Percentiles rank a stretch among this genome's conserved stretches.
Conservation (phyloP, 345 rosid species). For the Noccaea caerulescens region DNA sequence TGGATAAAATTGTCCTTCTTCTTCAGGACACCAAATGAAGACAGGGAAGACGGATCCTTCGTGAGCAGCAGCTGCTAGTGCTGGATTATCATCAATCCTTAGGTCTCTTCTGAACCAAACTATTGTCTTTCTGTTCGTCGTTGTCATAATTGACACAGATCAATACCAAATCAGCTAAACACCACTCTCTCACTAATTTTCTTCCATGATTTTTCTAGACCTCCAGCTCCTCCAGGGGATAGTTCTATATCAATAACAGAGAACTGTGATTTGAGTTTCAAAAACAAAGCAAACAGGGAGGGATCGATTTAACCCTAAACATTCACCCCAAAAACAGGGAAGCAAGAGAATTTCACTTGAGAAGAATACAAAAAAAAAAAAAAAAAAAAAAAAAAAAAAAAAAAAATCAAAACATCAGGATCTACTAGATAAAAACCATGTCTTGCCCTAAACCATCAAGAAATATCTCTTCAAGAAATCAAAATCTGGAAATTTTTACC, state of each 20-base stretch:
- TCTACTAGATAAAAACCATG: constrained; percentile 2
- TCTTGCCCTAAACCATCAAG: constrained; percentile 16
- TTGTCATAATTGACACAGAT: constrained; percentile 43
- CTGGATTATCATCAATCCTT: constrained; percentile 97
- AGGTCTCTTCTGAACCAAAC: constrained; percentile 98
- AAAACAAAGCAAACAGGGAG: neutral
- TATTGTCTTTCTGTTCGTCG: constrained; percentile 57
- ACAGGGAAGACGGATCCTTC: constrained; percentile 80
- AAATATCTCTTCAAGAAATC: neutral
- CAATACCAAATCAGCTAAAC: constrained; percentile 14
- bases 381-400: too few species aligned
- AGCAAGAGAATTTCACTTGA: neutral
- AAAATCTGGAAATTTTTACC: constrained; percentile 30
- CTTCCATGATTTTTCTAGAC: neutral
- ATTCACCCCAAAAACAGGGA: neutral
- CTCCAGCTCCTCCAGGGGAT: neutral
- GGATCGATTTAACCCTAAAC: neutral
- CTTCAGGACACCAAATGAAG: constrained; percentile 90
- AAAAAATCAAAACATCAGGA: neutral
- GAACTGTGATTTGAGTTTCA: neutral
- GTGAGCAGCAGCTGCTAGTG: constrained; percentile 85
- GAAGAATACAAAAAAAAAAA: neutral
- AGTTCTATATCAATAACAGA: neutral
- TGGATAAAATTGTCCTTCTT: constrained; percentile 86
- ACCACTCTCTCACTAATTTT: constrained; percentile 3